Base-by-base conservation (phyloP, 139 green algal species). In the Picochlorum sp. region DNA sequence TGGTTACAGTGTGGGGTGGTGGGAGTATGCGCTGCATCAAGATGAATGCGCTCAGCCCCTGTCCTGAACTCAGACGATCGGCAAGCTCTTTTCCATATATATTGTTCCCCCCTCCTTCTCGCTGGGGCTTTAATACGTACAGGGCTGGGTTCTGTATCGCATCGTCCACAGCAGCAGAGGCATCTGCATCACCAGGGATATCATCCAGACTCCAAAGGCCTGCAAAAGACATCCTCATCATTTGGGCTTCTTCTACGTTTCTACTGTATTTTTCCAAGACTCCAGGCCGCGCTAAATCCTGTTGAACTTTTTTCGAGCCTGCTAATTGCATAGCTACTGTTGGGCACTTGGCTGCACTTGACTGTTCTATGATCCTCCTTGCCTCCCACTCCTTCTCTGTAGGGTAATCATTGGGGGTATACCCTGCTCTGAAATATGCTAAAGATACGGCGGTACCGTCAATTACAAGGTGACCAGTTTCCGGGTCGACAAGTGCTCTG, bases 91-190 rank as follows among this genome's bases (percentile, higher is more conserved):
- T 50, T 64, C 84, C 90, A 57, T 98, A 98, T 26, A 96, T 57
- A 70, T 98, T 98, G 74, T 98, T 98, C 49, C 92, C 92, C 14
- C 93, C 93, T 4, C 92, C 93, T 72, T 98, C 93, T 1, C 92
- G 62, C 69, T 95, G 85, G 13, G 86, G 86, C 70, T 98, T 98
- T 2, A 98, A 76, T 26, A 98, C 91, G 62, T 80, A 98, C 9
- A 39, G 56, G 0, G 83, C 73, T 2, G 91, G 91, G n/a, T 85
- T 33, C n/a, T 50, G 26, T 1, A 89, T 50, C 3, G 85, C 91
- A 20, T 81, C 50, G n/a, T 47, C 45, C 31, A 87, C 70, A n/a
- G 80, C 76, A 24, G 50, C 53, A 7, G 32, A 33, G 16, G 74
- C 82, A 8, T 60, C 43, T 24, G 66, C 32, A 36, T 79, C 67